A percentile compares a stretch with the other conserved stretches of the same genome.
These are phyloP conservation scores for Phanerochaete sordida DNA, from an alignment of 768 basidiomycete species.

Conservation along the genomic window DNA sequence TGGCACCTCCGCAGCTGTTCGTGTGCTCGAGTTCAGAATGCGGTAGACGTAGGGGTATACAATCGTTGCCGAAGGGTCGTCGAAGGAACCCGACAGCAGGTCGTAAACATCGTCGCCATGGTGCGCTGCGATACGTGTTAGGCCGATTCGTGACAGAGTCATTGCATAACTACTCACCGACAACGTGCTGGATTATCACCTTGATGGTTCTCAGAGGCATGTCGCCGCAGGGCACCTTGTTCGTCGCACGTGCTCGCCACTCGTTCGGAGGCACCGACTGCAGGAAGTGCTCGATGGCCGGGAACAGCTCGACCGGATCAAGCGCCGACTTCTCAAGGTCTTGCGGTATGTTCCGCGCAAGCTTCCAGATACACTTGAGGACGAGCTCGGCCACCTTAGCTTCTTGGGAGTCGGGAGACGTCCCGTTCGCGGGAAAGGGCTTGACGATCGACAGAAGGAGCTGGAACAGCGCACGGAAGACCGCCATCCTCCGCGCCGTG, in stretches of 20 bases:
- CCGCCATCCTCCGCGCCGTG: conserved; percentile 83
- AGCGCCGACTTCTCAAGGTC: conserved; percentile 78
- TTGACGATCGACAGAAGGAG: conserved; percentile 80
- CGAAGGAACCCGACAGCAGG: conserved; percentile 84
- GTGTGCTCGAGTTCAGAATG: conserved; percentile 71
- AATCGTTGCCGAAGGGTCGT: conserved; percentile 95
- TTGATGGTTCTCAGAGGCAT: conserved; percentile 98
- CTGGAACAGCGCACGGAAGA: conserved; percentile 86
- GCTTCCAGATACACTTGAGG: conserved; percentile 96
- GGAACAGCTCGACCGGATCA: conserved; percentile 85
- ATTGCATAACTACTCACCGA: conserved; percentile 58
- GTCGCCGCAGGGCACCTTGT: conserved; percentile 92
- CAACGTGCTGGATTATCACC: conserved; percentile 95
- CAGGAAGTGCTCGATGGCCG: conserved; percentile 90
- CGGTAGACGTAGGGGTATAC: conserved; percentile 95
- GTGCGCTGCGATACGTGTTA: conserved; percentile 48
- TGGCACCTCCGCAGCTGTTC: conserved; percentile 39
- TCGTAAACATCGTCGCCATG: conserved; percentile 91
- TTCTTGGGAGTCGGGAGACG: conserved; percentile 71
- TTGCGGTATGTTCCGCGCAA: conserved; percentile 91
- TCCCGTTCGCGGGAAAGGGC: conserved; percentile 76
- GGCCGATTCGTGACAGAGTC: conserved; percentile 5
- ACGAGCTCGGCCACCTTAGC: conserved; percentile 90
- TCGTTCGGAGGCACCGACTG: conserved; percentile 93
- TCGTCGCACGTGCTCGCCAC: conserved; percentile 89